Percentiles rank a stretch among this genome's conserved stretches.
Evolutionary conservation across 371 early-diverging fungal species (phyloP).

Genomic region (Capillidium heterosporum): DNA sequence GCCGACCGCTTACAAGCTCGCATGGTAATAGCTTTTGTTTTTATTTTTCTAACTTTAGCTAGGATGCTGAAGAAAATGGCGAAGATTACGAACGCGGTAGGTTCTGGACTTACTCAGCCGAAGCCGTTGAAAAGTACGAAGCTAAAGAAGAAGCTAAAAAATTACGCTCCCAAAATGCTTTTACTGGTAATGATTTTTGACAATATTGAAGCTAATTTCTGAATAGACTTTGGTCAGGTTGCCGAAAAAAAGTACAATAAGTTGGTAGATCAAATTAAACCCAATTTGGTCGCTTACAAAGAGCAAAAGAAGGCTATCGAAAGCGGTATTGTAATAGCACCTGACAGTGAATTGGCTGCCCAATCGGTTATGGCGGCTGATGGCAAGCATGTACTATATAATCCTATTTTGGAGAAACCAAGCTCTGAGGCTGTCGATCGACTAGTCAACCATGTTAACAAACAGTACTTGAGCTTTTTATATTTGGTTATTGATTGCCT

Average conservation of each 20-base stretch:
- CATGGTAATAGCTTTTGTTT: conserved; percentile 16
- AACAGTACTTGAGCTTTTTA: conserved; percentile 36
- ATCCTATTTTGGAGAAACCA: conserved; percentile 40
- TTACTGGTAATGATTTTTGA: conserved; percentile 36
- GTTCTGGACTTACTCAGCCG: conserved; percentile 68
- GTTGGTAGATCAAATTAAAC: conserved; percentile 56
- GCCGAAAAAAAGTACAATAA: conserved; percentile 75
- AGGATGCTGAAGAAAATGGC: conserved; percentile 46
- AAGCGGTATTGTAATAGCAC: conserved; percentile 5
- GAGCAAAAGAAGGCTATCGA: conserved; percentile 30
- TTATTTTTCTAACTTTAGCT: conserved; percentile 9
- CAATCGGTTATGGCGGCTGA: conserved; percentile 7
- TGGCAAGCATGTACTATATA: conserved; percentile 23
- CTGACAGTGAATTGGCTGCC: not conserved
- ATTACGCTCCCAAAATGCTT: conserved; percentile 48
- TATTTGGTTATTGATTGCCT: not conserved
- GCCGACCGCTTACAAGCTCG: conserved; percentile 45
- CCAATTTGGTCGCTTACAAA: conserved; percentile 56
- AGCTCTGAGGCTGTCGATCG: conserved; percentile 44
- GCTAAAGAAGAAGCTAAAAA: conserved; percentile 49
- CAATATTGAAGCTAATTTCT: not conserved
- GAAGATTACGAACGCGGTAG: conserved; percentile 65
- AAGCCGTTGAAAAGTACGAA: conserved; percentile 75
- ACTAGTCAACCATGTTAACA: conserved; percentile 49
- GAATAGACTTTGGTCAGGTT: conserved; percentile 57